phyloP scores from a whole-genome alignment of 345 rosid genomes.

The Bruguiera parviflora region DNA sequence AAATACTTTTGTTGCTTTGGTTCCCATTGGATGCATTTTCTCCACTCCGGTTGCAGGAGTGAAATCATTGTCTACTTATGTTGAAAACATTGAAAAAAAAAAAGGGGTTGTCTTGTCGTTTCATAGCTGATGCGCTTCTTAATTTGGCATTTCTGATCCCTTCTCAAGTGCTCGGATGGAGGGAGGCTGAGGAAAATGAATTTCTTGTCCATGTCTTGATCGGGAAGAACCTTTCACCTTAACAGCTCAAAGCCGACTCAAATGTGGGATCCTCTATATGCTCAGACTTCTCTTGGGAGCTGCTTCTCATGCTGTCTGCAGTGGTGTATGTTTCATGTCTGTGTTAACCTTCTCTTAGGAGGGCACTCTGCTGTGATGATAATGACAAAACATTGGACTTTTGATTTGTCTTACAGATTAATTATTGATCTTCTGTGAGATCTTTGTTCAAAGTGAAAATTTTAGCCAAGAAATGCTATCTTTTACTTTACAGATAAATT shows the following conservation, averaged over 20 bases:
- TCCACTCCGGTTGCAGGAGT: background rate
- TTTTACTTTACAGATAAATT: too few species aligned
- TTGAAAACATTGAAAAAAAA: background rate
- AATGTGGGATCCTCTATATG: background rate
- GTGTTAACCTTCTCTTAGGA: background rate
- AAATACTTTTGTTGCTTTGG: too few species aligned
- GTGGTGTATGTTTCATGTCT: constrained; percentile 1
- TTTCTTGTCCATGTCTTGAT: background rate
- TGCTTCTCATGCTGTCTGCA: background rate
- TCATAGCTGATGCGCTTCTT: background rate
- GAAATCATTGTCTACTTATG: background rate
- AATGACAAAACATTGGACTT: background rate
- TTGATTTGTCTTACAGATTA: too few species aligned
- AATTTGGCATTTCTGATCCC: background rate
- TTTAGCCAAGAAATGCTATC: too few species aligned
- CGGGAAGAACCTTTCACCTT: background rate
- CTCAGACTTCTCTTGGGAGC: background rate
- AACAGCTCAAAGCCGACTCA: constrained; percentile 1
- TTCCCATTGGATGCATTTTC: too few species aligned
- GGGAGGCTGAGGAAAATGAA: background rate
- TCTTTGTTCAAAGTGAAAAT: too few species aligned
- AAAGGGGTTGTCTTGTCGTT: background rate
- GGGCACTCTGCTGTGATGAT: constrained; percentile 5
- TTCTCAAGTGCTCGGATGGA: background rate
- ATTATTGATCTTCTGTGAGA: too few species aligned